Base-by-base conservation (phyloP, 1,284 basidiomycete species). In the Austroboletus olivaceoglutinosus region DNA sequence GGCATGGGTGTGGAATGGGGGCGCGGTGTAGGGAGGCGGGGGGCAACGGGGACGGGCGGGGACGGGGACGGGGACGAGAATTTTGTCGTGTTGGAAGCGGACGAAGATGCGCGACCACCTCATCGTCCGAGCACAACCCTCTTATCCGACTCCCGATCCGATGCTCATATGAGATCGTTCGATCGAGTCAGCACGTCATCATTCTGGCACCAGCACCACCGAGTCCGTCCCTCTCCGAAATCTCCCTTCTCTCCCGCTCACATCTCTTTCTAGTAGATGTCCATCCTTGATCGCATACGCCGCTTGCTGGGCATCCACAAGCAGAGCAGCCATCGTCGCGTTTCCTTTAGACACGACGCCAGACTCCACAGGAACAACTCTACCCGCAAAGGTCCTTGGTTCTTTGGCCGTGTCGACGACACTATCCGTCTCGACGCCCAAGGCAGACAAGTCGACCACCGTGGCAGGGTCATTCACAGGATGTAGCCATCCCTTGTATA, bases 1-100 rank as follows among this genome's bases (percentile, higher is more conserved):
- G 4, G 73, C 70, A 67, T 83, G 79, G 1, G 81, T 83, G 56
- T 83, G 75, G 58, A 83, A 83, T 1, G 81, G 81, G 16, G 81
- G 82, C 7, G 68, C 69, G 5, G 72, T 63, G 57, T 81, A 79
- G 5, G 53, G 70, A 0, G 52, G 45, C 5, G 49, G 45, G 1
- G 53, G 37, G 8, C 45, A 50, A 11, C 0, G 57, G 63, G 5
- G 53, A 48, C 1, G 65, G 59, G 0, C 25, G 25, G 25, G 51
- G 63, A 4, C 49, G 45, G 0, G 54, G 25, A 9, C 16, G 33
- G 33, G 16, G 2, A 41, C 12, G 16, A 43, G 38, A 12, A 43
- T 22, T 40, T 54, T 52, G 47, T 50, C 52, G 50, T 59, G 54
- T 2, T 51, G 44, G 18, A 57, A 48, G 9, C 61, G 62, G 50